phyloP scores from a whole-genome alignment of 331 rosid species.

The Quercus tomentella region DNA sequence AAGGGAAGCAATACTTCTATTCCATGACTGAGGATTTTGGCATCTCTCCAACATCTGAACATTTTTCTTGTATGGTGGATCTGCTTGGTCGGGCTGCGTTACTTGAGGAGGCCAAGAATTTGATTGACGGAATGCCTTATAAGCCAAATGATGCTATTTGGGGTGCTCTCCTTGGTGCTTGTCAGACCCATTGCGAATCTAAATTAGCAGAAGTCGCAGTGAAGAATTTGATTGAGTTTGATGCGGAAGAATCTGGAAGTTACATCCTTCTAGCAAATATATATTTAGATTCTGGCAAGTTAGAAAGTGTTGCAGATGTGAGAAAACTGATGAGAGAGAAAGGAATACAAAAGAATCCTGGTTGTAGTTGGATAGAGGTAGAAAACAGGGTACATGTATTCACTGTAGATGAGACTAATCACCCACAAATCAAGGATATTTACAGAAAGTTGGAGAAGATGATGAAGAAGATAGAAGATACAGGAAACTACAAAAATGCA shows the following conservation, averaged over 20 bases:
- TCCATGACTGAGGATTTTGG: conserved; percentile 61
- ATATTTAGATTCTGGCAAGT: conserved; percentile 52
- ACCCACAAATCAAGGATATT: conserved; percentile 58
- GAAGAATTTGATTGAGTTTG: conserved; percentile 52
- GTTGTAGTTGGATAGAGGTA: conserved; percentile 84
- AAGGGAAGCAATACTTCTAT: conserved; percentile 57
- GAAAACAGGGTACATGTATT: conserved; percentile 72
- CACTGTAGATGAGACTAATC: conserved; percentile 63
- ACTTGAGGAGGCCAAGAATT: conserved; percentile 53
- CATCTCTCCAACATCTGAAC: conserved; percentile 63
- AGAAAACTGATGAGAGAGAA: conserved; percentile 60
- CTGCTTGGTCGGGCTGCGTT: conserved; percentile 78
- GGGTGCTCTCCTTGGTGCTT: conserved; percentile 71
- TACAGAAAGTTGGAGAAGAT: conserved; percentile 47
- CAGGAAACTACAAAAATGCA: conserved; percentile 31
- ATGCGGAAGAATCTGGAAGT: conserved; percentile 52
- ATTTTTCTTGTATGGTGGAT: conserved; percentile 80
- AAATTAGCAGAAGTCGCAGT: conserved; percentile 58
- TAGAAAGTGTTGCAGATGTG: conserved; percentile 60
- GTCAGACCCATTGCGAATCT: conserved; percentile 50
- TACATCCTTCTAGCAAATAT: conserved; percentile 65
- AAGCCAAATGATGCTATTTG: conserved; percentile 62
- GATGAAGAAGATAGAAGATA: conserved; percentile 51
- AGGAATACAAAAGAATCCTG: conserved; percentile 66
- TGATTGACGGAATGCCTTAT: conserved; percentile 61